phyloP scores from a whole-genome alignment of 2,329 filamentous ascomycete genomes.

The Fusarium penzigii region DNA sequence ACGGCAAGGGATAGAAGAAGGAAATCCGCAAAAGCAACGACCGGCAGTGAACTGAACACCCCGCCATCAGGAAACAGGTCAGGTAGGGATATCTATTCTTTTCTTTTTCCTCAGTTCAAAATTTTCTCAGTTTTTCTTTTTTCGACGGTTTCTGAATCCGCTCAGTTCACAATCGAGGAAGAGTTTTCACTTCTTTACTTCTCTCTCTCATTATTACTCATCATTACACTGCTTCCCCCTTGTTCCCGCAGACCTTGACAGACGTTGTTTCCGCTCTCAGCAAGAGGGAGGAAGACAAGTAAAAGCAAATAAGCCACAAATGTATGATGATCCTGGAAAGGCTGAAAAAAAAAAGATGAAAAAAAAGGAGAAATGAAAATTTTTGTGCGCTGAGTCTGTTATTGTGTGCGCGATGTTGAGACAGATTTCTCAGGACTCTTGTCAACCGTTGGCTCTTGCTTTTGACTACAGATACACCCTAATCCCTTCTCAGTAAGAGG shows the following conservation, averaged over 20 bases:
- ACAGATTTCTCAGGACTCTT: no score
- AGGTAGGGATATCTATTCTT: conserved; percentile 5
- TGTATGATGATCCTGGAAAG: no score
- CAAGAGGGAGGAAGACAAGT: conserved; percentile 14
- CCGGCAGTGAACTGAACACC: conserved; percentile 11
- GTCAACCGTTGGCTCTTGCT: no score
- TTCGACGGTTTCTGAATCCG: conserved; percentile 10
- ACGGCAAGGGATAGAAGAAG: no score
- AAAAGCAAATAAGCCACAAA: no score
- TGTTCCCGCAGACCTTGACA: no score
- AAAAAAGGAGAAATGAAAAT: conserved; percentile 10
- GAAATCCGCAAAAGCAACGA: conserved; percentile 14
- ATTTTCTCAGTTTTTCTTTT: conserved; percentile 14
- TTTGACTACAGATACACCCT: no score
- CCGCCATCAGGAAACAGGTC: conserved; percentile 13
- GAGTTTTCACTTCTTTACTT: no score
- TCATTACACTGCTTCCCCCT: conserved; percentile 16
- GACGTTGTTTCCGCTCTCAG: no score
- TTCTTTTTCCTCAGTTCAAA: conserved; percentile 10
- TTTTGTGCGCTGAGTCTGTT: conserved; percentile 22
- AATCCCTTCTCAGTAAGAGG: no score
- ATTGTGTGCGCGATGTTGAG: conserved; percentile 10
- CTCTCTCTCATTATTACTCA: conserved; percentile 4
- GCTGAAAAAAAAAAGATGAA: conserved; percentile 14
- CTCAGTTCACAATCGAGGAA: conserved; percentile 7